Evolutionary conservation across 2,329 filamentous ascomycete species (phyloP), one percentile per base, ranked within the genome.

Genomic region (Xylariaceae sp.): DNA sequence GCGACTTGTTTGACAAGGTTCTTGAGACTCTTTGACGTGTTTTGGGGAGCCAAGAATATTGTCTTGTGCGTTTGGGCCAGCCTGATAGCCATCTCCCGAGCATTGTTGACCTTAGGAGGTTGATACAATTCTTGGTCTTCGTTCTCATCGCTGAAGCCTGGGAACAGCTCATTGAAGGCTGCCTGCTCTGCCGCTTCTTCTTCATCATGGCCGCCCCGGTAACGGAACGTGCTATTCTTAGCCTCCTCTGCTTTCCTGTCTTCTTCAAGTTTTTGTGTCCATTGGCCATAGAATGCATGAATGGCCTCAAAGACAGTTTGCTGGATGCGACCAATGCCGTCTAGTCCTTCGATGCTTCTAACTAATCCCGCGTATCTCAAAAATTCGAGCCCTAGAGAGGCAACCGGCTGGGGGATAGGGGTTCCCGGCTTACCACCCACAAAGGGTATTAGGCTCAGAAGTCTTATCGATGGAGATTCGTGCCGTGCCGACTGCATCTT

Each of bases 91-190:
- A 86, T 44, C 11, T 78, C 37, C 78, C 79, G 55, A 81, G 85
- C 58, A 82, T 79, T 64, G 73, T 71, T 44, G 75, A 75, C 56
- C 63, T 71, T 49, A 65, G 73, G 45, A 17, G 21, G 40, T 72
- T 75, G 55, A 62, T 65, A 24, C 7, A 14, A 3, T n/a, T 63
- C 65, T 47, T 73, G 72, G 43, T 77, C 70, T 2, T 76, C 74
- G 2, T 78, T 72, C 1, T 82, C 80, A 1, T 83, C 81, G 12
- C 90, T 87, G 62, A 87, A 96, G 4, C 83, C 85, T 1, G 94
- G 94, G 76, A 98, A 98, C 6, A 98, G 78, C 62, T 89, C 83
- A 17, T 87, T 82, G 63, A 96, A 88, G 62, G 95, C 90, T 53
- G 89, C 84, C 61, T 88, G 83, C 49, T 92, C 86, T 8, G 84